Evolutionary conservation across 257 asterid genomes (phyloP), one percentile per base, ranked within the genome.

Genomic region (Gentiana straminea): DNA sequence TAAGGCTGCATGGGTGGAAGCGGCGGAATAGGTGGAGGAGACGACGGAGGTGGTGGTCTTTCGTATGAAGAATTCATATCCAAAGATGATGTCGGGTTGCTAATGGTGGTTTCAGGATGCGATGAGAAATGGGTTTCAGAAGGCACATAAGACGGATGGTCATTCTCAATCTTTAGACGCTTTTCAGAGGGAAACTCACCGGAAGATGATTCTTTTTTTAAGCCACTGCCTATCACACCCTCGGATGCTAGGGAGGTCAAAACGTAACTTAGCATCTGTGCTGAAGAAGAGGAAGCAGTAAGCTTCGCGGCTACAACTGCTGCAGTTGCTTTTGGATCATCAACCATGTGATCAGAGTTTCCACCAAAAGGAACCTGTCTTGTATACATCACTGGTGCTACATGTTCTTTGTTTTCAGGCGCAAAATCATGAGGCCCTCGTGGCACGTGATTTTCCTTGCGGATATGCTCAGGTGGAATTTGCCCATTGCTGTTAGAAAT

Each of bases 281-380:
- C 96, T 2, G 98, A 87, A 35, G 98, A 84, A 1, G 97, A 61
- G 8, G 95, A 85, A 34, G 95, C 83, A 3, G 95, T 70, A 10
- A 83, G 88, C 77, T 88, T 84, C 55, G 93, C 95, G 0, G 97
- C 94, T 71, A 92, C 77, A 38, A 86, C 94, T 13, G 97, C 97
- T 15, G 97, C 97, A 0, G 84, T 79, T 37, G 93, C 75, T 68
- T 85, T 87, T 7, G 81, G 72, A 60, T 84, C 84, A 63, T 72
- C 83, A 41, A 77, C 84, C 13, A 54, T 43, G 53, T 68, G 64
- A 64, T 69, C 58, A 3, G 92, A 55, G 59, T 77, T 77, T 58
- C 70, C 86, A 33, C 70, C 48, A 52, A 63, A 67, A 64, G 92
- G 35, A 9, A 72, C 77, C 68, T 81, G 89, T 32, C 71, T 68